Conservation (phyloP, 2,329 filamentous ascomycete species). For the Diaporthe velutina region DNA sequence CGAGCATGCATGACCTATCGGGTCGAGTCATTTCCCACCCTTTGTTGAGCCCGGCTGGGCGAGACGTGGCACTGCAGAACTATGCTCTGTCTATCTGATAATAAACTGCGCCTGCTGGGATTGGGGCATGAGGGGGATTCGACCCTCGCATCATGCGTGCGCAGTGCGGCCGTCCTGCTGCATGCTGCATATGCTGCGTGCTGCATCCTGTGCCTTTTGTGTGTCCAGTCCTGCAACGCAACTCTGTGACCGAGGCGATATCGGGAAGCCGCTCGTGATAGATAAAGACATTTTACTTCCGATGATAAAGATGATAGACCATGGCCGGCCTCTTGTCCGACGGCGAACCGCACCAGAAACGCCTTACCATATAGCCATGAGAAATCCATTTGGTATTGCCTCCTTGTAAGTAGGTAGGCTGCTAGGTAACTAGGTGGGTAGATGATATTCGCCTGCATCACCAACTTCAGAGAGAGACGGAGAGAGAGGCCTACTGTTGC, state of each 20-base stretch:
- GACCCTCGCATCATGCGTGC: slow-evolving; percentile 5
- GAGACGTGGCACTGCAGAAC: slow-evolving; percentile 31
- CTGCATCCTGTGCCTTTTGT: background rate
- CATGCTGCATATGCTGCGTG: slow-evolving; percentile 7
- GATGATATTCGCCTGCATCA: too few relatives aligned
- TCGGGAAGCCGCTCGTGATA: background rate
- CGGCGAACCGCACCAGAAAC: background rate
- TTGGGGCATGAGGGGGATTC: background rate
- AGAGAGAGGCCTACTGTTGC: background rate
- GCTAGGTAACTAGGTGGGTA: too few relatives aligned
- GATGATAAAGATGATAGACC: too few relatives aligned
- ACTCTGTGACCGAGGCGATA: slow-evolving; percentile 3
- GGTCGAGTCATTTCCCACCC: slow-evolving; percentile 27
- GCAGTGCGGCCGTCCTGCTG: slow-evolving; percentile 10
- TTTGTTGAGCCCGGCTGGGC: background rate
- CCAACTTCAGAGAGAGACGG: background rate
- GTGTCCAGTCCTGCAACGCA: background rate
- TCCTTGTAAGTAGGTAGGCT: too few relatives aligned
- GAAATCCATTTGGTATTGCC: background rate
- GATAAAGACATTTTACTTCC: background rate
- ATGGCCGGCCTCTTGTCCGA: background rate
- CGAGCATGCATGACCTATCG: slow-evolving; percentile 9
- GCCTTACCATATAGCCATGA: background rate
- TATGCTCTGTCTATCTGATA: slow-evolving; percentile 25
- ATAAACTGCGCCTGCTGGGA: slow-evolving; percentile 14